A percentile compares a stretch with the other conserved stretches of the same genome.
Conservation (phyloP, 257 asterid genomes). For the Nicotiana sylvestris region DNA sequence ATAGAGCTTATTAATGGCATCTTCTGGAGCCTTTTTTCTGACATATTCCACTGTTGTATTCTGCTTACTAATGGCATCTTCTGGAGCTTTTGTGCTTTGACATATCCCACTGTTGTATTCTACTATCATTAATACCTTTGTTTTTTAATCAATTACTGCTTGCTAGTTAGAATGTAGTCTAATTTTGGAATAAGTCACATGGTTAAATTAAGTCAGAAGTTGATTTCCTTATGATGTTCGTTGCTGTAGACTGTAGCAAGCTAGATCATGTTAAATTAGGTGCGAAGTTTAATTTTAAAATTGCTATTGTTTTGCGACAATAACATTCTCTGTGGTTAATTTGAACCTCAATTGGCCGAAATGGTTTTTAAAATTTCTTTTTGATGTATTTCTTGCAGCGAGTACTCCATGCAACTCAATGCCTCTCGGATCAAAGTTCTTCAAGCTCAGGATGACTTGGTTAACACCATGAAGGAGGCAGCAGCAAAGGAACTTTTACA, state of each 20-base stretch:
- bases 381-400: conserved; percentile 37
- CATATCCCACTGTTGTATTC: not conserved
- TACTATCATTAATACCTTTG: not conserved
- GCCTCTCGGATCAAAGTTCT: conserved; percentile 80
- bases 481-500: conserved; percentile 59
- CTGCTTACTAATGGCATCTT: not conserved
- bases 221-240: not conserved
- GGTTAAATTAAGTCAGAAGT: not conserved
- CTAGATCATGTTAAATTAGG: not conserved
- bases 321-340: not conserved
- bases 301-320: not conserved
- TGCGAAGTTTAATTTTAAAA: not conserved
- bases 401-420: conserved; percentile 83
- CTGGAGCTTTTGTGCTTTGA: not conserved
- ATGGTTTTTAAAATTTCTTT: not conserved
- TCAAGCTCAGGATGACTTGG: conserved; percentile 81
- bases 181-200: not conserved
- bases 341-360: not conserved
- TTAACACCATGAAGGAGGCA: conserved; percentile 57
- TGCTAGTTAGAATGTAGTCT: not conserved
- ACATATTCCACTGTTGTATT: not conserved
- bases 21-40: not conserved
- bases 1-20: not conserved
- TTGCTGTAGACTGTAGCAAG: not conserved
- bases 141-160: not conserved